Percentiles rank a stretch among this genome's conserved stretches.
These are phyloP conservation scores for Baorangia bicolor DNA, from an alignment of 768 basidiomycete species.

Conservation along the genomic window DNA sequence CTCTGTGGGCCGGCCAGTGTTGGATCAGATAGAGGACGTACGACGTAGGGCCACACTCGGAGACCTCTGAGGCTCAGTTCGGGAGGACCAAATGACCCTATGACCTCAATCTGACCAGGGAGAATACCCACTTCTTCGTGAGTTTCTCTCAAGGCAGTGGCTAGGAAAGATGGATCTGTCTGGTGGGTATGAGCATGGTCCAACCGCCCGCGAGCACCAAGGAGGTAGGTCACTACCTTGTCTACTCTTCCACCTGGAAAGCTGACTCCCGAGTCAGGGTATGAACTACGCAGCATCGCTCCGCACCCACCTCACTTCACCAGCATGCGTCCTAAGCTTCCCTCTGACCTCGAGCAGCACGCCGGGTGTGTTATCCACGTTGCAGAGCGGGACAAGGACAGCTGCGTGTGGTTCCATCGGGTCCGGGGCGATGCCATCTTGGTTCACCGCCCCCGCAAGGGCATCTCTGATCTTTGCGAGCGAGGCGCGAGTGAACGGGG, in stretches of 20 bases:
- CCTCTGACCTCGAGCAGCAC: constrained; percentile 72
- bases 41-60: constrained; percentile 75
- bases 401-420: constrained; percentile 52
- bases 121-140: constrained; percentile 69
- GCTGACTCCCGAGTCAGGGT: constrained; percentile 37
- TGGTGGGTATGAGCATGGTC: constrained; percentile 20
- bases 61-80: constrained; percentile 57
- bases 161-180: constrained; percentile 53
- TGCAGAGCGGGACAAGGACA: constrained; percentile 76
- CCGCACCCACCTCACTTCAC: constrained; percentile 70
- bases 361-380: constrained; percentile 63
- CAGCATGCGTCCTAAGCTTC: constrained; percentile 65
- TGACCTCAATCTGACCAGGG: constrained; percentile 58
- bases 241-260: constrained; percentile 77
- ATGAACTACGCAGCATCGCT: not conserved
- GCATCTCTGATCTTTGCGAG: constrained; percentile 32
- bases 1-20: not conserved
- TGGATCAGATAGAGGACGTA: constrained; percentile 38
- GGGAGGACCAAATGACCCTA: constrained; percentile 65
- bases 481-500: constrained; percentile 38
- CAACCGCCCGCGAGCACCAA: not conserved
- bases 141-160: constrained; percentile 69
- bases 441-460: constrained; percentile 20
- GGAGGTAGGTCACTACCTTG: constrained; percentile 39
- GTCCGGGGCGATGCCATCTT: constrained; percentile 18